Base-by-base conservation (phyloP, 768 basidiomycete genomes). In the Amanita fuliginea region DNA sequence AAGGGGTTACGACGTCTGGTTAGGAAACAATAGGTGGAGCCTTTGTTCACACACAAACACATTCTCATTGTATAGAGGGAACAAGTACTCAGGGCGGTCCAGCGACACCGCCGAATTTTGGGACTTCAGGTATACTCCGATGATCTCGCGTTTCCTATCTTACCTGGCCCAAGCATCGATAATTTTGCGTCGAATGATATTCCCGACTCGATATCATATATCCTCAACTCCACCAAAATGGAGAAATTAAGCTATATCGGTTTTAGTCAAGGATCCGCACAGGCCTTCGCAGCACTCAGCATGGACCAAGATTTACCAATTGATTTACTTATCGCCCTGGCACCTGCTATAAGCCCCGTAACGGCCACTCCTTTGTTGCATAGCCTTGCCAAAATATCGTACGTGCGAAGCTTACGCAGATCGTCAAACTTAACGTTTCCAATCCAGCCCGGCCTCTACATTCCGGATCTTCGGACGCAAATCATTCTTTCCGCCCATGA, bases 121-220 rank as follows among this genome's bases (percentile, higher is more conserved):
- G 88, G 78, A 89, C 57, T 87, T 73, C 57, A 78, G 76, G 71
- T 76, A 59, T 26, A 55, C 4, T 42, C 48, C 49, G 18, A n/a
- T 26, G 16, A 32, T 8, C 32, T 46, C 8, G 3, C 34, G 1
- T 18, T n/a, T 7, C 34, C n/a, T 28, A 14, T 6, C 28, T 32
- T 24, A 40, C 16, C 1, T 6, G 40, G 26, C n/a, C 26, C 44
- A 33, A 80, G 80, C 54, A 76, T 83, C 13, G 88, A 91, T 57
- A 84, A 91, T 55, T 90, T 90, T 61, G 88, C 87, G 10, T 86
- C 85, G 84, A 76, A 85, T 57, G 89, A 91, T 60, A 90, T 91
- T 57, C 88, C 88, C 1, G 84, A 89, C 59, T 80, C 85, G n/a
- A 87, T 90, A 47, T 65, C 78, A 45, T 83, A 90, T 59, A 81